Base-by-base conservation (phyloP, 1,284 basidiomycete genomes). In the Phellopilus nigrolimitatus region DNA sequence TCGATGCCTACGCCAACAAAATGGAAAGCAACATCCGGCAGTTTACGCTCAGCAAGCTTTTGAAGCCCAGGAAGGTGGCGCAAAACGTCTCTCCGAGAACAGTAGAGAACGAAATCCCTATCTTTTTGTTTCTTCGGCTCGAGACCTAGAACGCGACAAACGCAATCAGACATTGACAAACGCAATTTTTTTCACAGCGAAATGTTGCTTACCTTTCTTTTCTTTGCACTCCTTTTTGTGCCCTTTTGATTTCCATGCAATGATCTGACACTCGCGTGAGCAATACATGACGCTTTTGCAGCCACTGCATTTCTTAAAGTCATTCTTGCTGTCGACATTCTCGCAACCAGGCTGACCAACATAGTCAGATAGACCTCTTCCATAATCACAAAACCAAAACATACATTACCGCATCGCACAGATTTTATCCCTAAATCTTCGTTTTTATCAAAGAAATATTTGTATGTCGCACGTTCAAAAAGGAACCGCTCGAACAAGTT, bases 201-300 rank as follows among this genome's bases (percentile, higher is more conserved):
- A 31, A 17, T 21, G 33, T 8, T 24, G 37, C 3, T 17, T 37
- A 30, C 39, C 47, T 31, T 30, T 30, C n/a, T 49, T 30, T 12
- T 17, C n/a, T 37, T 49, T 49, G 24, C 47, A 49, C 21, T 40
- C 19, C 15, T 42, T 13, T 15, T 50, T 50, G 25, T 50, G 49
- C 4, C 40, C 40, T 19, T 37, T 38, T 15, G 17, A 15, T 42
- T 43, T 43, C 49, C 49, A 50, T n/a, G 17, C 24, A n/a, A 30
- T 19, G 10, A 44, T n/a, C 13, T 50, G 49, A 36, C 49, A 50
- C 17, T 50, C 28, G 13, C 34, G 41, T 13, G 49, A 50, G 25
- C 49, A 50, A 27, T 50, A 50, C 4, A 27, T 22, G n/a, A 22
- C 40, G 15, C n/a, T 8, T 31, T 50, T 50, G 30, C 49, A 50